A percentile compares a stretch with the other conserved stretches of the same genome.
Conservation (phyloP, 2,329 filamentous ascomycete species). For the Stachybotrys chlorohalonatus region DNA sequence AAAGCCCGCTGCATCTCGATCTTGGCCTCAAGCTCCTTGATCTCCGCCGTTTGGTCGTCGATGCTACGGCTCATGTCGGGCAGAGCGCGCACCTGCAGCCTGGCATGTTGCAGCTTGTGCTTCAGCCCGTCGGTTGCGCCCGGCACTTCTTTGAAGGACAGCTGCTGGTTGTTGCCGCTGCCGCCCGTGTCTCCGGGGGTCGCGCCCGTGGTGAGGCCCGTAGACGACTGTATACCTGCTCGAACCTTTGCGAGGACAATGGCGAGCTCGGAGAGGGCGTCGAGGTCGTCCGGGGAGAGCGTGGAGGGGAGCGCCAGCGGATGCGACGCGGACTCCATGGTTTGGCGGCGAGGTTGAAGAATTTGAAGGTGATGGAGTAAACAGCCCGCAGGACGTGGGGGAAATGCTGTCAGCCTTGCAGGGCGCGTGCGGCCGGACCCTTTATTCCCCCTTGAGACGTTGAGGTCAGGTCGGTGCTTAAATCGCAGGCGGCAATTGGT, state of each 20-base stretch:
- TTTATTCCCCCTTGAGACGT: neutral
- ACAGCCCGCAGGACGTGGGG: neutral
- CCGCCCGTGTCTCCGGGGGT: constrained; percentile 24
- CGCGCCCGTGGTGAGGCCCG: constrained; percentile 28
- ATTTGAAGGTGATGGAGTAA: too few relatives aligned
- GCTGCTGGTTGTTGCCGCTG: constrained; percentile 24
- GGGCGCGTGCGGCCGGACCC: neutral
- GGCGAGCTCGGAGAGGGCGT: constrained; percentile 75
- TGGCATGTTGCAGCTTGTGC: constrained; percentile 73
- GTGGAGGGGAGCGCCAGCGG: constrained; percentile 48
- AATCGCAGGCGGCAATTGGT: neutral
- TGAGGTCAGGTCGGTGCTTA: neutral
- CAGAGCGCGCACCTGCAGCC: constrained; percentile 53
- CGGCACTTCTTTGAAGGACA: constrained; percentile 64
- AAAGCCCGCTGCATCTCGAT: constrained; percentile 54
- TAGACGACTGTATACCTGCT: constrained; percentile 30
- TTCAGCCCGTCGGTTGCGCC: constrained; percentile 71
- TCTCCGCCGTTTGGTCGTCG: constrained; percentile 64
- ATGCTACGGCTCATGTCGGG: constrained; percentile 61
- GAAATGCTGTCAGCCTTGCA: neutral
- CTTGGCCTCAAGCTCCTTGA: constrained; percentile 53
- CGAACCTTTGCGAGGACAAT: constrained; percentile 69
- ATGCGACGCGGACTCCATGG: constrained; percentile 15
- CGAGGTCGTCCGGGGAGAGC: constrained; percentile 74
- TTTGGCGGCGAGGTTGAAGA: too few relatives aligned